Evolutionary conservation across 805 yeast genomes (phyloP).

Genomic region (Zygosaccharomyces rouxii): DNA sequence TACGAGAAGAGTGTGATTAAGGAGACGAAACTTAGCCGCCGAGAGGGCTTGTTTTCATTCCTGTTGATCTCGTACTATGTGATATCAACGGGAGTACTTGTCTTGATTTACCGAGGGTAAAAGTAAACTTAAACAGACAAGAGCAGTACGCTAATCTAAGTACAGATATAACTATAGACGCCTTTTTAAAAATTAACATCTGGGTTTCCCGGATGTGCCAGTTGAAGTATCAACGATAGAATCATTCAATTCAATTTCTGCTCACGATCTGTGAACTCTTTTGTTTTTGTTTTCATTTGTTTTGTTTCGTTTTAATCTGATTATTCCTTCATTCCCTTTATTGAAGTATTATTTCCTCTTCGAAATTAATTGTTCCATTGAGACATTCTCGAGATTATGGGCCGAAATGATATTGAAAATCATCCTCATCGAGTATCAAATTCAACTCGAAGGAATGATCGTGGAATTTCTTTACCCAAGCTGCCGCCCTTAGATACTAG

Average conservation of each 20-base stretch:
- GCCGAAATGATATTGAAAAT: background rate
- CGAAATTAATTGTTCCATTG: background rate
- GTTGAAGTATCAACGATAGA: background rate
- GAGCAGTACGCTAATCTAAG: background rate
- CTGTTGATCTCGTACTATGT: background rate
- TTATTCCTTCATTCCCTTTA: background rate
- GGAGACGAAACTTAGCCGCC: background rate
- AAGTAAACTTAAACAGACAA: background rate
- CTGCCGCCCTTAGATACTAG: slow-evolving; percentile 33
- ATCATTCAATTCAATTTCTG: background rate
- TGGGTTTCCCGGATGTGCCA: slow-evolving; percentile 4
- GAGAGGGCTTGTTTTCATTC: background rate
- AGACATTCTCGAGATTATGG: background rate
- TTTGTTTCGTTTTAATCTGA: background rate
- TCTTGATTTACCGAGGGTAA: background rate
- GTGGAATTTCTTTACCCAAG: slow-evolving; percentile 21
- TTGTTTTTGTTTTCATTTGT: background rate
- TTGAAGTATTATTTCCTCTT: background rate
- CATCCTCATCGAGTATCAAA: background rate
- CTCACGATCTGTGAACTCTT: background rate
- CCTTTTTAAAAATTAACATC: background rate
- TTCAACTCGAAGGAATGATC: background rate
- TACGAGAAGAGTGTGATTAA: too few species aligned
- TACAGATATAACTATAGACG: background rate
- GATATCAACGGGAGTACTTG: background rate